These are phyloP conservation scores for Elaphomyces granulatus DNA, from an alignment of 495 filamentous ascomycete species.

Conservation along the genomic window DNA sequence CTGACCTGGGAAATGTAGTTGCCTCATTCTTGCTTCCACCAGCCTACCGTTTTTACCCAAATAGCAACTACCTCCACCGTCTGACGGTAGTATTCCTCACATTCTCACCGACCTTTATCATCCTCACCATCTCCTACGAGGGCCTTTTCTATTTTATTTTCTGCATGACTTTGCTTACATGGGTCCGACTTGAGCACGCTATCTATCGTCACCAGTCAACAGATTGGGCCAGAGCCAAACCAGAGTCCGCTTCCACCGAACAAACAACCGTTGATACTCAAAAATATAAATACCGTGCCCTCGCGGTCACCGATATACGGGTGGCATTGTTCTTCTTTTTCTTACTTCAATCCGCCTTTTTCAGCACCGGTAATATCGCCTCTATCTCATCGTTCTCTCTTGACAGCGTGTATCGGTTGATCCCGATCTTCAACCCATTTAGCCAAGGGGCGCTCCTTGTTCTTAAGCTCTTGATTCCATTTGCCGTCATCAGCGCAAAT, in stretches of 20 bases:
- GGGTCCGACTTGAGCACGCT: constrained; percentile 81
- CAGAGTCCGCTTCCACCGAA: constrained; percentile 4
- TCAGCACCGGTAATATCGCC: constrained; percentile 92
- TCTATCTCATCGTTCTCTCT: constrained; percentile 90
- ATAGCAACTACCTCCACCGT: constrained; percentile 80
- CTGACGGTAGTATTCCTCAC: constrained; percentile 83
- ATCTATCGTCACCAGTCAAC: constrained; percentile 33
- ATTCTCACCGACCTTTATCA: constrained; percentile 86
- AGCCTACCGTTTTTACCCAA: constrained; percentile 64
- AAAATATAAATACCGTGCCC: constrained; percentile 45
- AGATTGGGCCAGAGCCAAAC: neutral
- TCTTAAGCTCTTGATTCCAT: constrained; percentile 85
- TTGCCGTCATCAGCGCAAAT: constrained; percentile 84
- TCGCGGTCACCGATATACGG: constrained; percentile 69
- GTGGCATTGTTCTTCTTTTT: constrained; percentile 90
- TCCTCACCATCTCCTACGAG: constrained; percentile 96
- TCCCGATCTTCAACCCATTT: constrained; percentile 91
- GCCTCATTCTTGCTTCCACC: constrained; percentile 68
- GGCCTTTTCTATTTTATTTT: constrained; percentile 93
- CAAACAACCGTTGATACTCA: constrained; percentile 21
- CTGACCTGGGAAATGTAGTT: constrained; percentile 32
- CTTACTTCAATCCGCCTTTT: constrained; percentile 90
- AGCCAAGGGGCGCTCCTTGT: constrained; percentile 78
- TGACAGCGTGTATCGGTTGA: constrained; percentile 78
- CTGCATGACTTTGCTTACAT: constrained; percentile 66